Evolutionary conservation across 257 asterid species (phyloP), one percentile per base, ranked within the genome.

Genomic region (Nicotiana otophora): DNA sequence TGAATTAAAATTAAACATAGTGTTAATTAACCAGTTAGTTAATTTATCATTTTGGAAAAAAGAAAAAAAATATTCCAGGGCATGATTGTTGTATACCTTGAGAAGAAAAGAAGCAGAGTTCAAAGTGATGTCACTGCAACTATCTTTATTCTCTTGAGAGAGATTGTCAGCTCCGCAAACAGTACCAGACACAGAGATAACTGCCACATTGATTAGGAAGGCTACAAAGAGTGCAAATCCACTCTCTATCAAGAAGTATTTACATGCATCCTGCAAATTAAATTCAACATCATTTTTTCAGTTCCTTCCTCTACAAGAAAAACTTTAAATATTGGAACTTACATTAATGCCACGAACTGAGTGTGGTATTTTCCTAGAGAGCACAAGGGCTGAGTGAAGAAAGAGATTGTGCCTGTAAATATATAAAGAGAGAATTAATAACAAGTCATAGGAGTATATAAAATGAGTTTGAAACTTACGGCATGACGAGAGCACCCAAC

Each of bases 401-500:
- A 92, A 95, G 28, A 95, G 90, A 76, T 95, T 95, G 68, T 95
- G 99, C 84, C 99, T 94, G 92, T 20, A 3, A 4, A 48, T 0
- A 23, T 48, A 78, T 8, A 42, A 7, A 39, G 10, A 39, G 10
- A 42, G 51, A 42, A 39, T 39, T 36, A 36, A 36, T 6, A 8
- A 36, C 42, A 36, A 36, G 26, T 23, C 26, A 23, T 23, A 23
- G 26, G 26, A 23, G 26, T 23, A 23, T 23, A 23, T 23, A 23
- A 23, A 23, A 23, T 23, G 26, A 23, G 48, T 39, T 39, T 39
- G 9, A 48, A 2, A 69, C 93, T 0, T 90, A 95, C 98, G 99
- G 99, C 99, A 95, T 95, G 26, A 95, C 87, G 1, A 95, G 99
- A 70, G 99, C 98, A 30, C 99, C 99, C 36, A 95, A 84, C 23